Evolutionary conservation across 2,329 filamentous ascomycete genomes (phyloP), one percentile per base, ranked within the genome.

Genomic region (Eutypa lata): DNA sequence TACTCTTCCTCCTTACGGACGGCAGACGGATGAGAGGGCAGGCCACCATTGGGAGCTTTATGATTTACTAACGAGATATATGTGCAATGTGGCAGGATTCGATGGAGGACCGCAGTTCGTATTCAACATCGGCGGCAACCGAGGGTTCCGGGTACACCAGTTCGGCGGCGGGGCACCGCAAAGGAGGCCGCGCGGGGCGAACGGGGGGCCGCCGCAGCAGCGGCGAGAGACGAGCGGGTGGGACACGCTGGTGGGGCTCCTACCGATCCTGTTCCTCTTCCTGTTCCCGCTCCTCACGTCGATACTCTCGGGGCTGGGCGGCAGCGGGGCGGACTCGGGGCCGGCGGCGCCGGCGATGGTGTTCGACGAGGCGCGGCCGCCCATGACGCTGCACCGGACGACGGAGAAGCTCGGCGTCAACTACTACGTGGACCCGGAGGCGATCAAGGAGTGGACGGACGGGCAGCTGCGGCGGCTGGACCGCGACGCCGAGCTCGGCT

Each of bases 91-190:
- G n/a, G 16, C 16, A 80, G 80, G 74, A 42, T 91, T 92, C 71
- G 88, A 91, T 65, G 82, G 80, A 56, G 90, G 91, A 16, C 91
- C 90, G 24, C 89, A 91, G 62, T 97, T 97, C 70, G 90, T 96
- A 51, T 97, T 97, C 74, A 97, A 97, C 73, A 84, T 97, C 71
- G 90, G 90, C 60, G 92, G 92, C 55, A 90, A 91, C 7, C 91
- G 93, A 3, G 93, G 92, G 19, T 86, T 99, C 63, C 85, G 93
- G 55, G 91, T 99, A 56, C 94, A 97, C 71, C 93, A 97, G 69
- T 97, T 99, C 70, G 93, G 92, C 62, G 93, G 94, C 50, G 81
- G 76, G 6, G 79, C 82, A 51, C 91, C 92, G 22, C 83, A 91
- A 62, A 80, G 88, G 72, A 81, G 94, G 66, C 91, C 92, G 19